Percentiles rank a stretch among this genome's conserved stretches.
phyloP scores from a whole-genome alignment of 2,329 filamentous ascomycete genomes.

The Ophiobolus disseminans region DNA sequence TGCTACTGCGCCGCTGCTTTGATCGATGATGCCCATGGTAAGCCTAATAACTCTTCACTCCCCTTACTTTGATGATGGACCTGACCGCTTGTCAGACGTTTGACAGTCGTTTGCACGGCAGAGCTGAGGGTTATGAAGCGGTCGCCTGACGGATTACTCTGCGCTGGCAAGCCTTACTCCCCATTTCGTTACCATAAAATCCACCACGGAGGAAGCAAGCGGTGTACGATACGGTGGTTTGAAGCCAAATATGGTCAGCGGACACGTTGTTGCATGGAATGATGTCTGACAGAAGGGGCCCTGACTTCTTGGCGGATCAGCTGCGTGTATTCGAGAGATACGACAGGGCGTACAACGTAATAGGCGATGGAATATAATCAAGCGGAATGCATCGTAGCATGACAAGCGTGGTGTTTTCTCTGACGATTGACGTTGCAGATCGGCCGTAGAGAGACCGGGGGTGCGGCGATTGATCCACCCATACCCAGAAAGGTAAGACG shows the following conservation, averaged over 20 bases:
- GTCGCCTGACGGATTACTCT: not conserved
- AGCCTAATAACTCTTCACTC: not conserved
- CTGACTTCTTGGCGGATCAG: no score
- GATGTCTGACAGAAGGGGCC: no score
- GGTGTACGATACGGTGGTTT: constrained; percentile 1
- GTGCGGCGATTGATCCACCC: constrained; percentile 7
- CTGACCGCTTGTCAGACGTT: not conserved
- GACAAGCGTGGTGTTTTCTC: not conserved
- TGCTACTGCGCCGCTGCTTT: constrained; percentile 24
- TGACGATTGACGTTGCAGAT: constrained; percentile 14
- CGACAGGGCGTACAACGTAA: not conserved
- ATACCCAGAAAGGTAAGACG: constrained; percentile 1
- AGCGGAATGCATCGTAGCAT: not conserved
- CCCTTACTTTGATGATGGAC: not conserved
- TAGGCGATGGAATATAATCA: not conserved
- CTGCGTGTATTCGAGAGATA: no score
- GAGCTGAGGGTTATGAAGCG: not conserved
- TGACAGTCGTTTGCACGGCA: not conserved
- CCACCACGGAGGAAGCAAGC: constrained; percentile 3
- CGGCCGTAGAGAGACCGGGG: constrained; percentile 8
- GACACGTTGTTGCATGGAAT: not conserved
- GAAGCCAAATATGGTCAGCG: not conserved
- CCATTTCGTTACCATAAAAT: not conserved
- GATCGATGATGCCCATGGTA: constrained; percentile 9
- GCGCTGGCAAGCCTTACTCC: constrained; percentile 1